Base-by-base conservation (phyloP, 768 basidiomycete genomes). In the Termitomyces sp. region DNA sequence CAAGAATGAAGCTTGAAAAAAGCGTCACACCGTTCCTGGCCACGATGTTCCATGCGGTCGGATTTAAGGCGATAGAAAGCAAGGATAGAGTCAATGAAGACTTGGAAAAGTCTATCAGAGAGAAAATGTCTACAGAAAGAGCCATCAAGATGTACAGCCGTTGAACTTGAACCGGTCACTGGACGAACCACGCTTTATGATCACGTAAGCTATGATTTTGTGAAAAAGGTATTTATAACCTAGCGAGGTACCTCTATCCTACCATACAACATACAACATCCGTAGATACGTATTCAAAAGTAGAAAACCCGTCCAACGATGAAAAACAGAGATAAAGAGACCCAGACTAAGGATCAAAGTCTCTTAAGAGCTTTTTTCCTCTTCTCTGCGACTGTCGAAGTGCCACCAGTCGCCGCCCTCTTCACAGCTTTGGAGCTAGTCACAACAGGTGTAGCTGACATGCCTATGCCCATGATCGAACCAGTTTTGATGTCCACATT, bases 21-120 rank as follows among this genome's bases (percentile, higher is more conserved):
- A 14, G 26, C 3, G 38, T 72, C 83, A 47, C 59, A 93, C 93
- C 93, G 73, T 95, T 93, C 54, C 85, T 86, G 24, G 96, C 96
- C 28, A 95, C 84, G 58, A 93, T 84, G 70, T 99, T 99, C 96
- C 96, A 99, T 56, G 88, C 93, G 1, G 85, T 84, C 0, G 96
- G 96, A 64, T 98, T 98, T 76, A 98, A 98, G 2, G 83, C 65
- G 47, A 96, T 90, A 56, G 87, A 69, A 4, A 80, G 70, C n/a
- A 93, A 58, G 0, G 83, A 82, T 17, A 89, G 51, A 64, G 78
- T 79, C 40, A 98, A 67, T 21, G 90, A 90, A 6, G 71, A 65
- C 62, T 91, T 80, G 30, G 75, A 80, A 28, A 78, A 65, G 71
- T 96, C 85, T 2, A 96, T 64, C 40, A 73, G 51, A n/a, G 66